A percentile compares a stretch with the other conserved stretches of the same genome.
These are phyloP conservation scores for Cercis canadensis DNA, from an alignment of 306 rosid species.

Conservation along the genomic window DNA sequence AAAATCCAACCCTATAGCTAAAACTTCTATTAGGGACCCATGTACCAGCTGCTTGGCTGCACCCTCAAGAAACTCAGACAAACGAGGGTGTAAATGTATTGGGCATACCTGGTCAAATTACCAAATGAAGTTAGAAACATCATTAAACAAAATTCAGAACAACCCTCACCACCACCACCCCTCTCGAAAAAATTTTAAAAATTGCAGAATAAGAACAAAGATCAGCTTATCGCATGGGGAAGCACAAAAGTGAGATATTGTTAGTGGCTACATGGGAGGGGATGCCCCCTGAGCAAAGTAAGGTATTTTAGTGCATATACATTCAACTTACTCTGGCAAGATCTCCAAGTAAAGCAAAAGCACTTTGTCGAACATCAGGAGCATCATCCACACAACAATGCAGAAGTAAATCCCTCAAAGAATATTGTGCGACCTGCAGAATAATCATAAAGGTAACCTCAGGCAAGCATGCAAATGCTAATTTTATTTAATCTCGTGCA, in stretches of 20 bases:
- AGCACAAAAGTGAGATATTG: constrained; percentile 2
- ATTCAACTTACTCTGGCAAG: constrained; percentile 90
- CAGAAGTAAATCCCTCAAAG: constrained; percentile 84
- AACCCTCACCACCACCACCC: not conserved
- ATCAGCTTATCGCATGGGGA: constrained; percentile 1
- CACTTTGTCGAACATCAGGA: constrained; percentile 93
- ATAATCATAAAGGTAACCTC: constrained; percentile 24
- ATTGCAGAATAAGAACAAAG: not conserved
- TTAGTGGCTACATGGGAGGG: not conserved
- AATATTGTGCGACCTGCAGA: constrained; percentile 82
- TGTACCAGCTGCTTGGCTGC: constrained; percentile 94
- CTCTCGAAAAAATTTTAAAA: not conserved
- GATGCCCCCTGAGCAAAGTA: constrained; percentile 19
- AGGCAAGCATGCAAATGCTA: constrained; percentile 29
- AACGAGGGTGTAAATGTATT: constrained; percentile 79
- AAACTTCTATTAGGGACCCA: constrained; percentile 28
- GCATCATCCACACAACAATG: constrained; percentile 91
- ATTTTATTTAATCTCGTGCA: constrained; percentile 16
- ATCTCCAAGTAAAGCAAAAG: constrained; percentile 97
- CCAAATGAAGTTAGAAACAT: constrained; percentile 25
- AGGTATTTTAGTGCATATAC: constrained; percentile 5
- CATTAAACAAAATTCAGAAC: constrained; percentile 29
- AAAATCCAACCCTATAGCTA: constrained; percentile 10
- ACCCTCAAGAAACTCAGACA: constrained; percentile 85
- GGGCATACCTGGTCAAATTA: constrained; percentile 79